Evolutionary conservation across 2,329 filamentous ascomycete genomes (phyloP).

Genomic region (Colletotrichum salicis): DNA sequence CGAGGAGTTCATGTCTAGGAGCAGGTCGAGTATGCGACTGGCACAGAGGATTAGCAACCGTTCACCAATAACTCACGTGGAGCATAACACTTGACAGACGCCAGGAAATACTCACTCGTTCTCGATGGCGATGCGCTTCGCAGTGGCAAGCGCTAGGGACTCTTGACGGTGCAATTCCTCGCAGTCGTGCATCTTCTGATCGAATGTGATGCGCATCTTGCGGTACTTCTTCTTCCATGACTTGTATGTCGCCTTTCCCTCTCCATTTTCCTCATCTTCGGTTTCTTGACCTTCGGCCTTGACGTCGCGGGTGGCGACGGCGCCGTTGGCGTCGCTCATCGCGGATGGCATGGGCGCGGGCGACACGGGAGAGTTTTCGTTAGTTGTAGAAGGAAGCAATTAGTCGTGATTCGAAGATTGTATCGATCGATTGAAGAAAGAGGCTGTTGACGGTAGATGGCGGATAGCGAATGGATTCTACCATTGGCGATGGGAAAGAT

Average conservation of each 20-base stretch:
- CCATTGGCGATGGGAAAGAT: conserved; percentile 2
- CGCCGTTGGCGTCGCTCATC: conserved; percentile 44
- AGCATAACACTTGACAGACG: conserved; percentile 21
- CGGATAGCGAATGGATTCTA: neutral
- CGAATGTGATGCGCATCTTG: conserved; percentile 85
- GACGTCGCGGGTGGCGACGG: conserved; percentile 43
- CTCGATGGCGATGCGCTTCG: conserved; percentile 86
- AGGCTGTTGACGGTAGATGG: neutral
- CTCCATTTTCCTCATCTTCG: conserved; percentile 48
- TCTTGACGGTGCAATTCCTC: conserved; percentile 85
- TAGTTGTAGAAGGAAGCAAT: conserved; percentile 10
- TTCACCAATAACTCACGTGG: neutral
- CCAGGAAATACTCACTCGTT: conserved; percentile 78
- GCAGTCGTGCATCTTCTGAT: conserved; percentile 80
- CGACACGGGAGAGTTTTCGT: neutral
- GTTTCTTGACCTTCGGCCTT: conserved; percentile 55
- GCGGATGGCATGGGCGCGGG: conserved; percentile 25
- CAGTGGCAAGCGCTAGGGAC: conserved; percentile 81
- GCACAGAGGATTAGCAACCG: conserved; percentile 16
- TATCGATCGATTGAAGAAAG: conserved; percentile 6
- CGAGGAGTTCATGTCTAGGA: conserved; percentile 89
- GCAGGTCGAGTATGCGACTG: conserved; percentile 87
- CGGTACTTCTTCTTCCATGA: conserved; percentile 94
- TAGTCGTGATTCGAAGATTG: neutral
- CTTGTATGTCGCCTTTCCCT: conserved; percentile 67